Evolutionary conservation across 352 stramenopile species (phyloP).

Genomic region (Globisporangium yorkense): DNA sequence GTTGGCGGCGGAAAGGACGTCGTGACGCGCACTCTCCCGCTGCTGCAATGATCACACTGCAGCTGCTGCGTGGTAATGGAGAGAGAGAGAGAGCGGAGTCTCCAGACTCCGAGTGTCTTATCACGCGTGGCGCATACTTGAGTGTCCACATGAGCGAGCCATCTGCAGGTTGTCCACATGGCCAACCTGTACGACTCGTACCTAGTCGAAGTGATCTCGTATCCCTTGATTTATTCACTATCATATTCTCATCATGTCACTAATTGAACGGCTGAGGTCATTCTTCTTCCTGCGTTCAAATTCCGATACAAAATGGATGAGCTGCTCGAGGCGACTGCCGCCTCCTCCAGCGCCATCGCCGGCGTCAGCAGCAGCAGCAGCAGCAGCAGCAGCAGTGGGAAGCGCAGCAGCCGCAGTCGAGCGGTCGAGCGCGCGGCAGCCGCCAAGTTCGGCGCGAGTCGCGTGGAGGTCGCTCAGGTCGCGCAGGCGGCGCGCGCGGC

Average conservation of each 20-base stretch:
- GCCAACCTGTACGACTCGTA: background rate
- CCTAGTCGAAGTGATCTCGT: background rate
- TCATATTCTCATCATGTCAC: background rate
- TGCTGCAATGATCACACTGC: background rate
- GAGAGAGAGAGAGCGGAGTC: constrained; percentile 52
- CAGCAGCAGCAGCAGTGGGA: background rate
- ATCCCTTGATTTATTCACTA: too few relatives aligned
- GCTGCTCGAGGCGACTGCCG: background rate
- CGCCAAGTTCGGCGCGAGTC: constrained; percentile 22
- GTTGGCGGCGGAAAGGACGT: constrained; percentile 13
- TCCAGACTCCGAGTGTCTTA: background rate
- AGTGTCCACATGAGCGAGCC: too few relatives aligned
- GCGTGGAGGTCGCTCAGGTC: constrained; percentile 20
- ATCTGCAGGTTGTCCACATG: background rate
- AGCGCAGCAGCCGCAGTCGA: background rate
- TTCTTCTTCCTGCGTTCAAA: background rate
- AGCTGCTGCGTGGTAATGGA: constrained; percentile 40
- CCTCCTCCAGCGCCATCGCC: background rate
- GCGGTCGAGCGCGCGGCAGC: constrained; percentile 9
- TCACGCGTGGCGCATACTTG: too few relatives aligned
- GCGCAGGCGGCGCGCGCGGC: constrained; percentile 14
- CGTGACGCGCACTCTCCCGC: background rate
- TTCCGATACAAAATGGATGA: background rate
- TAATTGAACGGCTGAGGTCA: background rate
- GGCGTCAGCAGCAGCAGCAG: background rate